Evolutionary conservation across 2,329 filamentous ascomycete genomes (phyloP), one percentile per base, ranked within the genome.

Genomic region (Talaromyces amestolkiae): DNA sequence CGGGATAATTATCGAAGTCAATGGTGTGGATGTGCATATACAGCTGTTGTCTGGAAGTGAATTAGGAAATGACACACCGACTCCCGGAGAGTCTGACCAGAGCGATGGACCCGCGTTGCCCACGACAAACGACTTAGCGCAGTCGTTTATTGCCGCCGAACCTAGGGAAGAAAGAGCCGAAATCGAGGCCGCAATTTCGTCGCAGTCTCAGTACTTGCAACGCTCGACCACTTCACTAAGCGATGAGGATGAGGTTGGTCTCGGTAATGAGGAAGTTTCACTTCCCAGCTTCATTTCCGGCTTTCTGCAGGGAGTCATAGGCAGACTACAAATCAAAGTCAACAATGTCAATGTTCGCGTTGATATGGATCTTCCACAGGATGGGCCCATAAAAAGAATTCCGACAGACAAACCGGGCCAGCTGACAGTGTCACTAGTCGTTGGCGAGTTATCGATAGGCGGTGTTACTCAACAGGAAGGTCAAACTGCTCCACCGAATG

Each of bases 1-100:
- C 70, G 89, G 92, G 33, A 96, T 98, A 74, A 83, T 86, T 35
- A 87, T 94, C 71, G 91, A 97, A 73, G 85, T 94, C 24, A 88
- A 94, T 70, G 93, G 92, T 22, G 87, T 97, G 67, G 86, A 93
- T 69, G 84, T 96, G 37, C 85, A 88, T 66, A 73, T 91, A 27
- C 84, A 83, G 70, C 81, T 92, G 39, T 81, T 71, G 72, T 79
- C 67, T 76, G 79, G 77, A 72, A 70, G 76, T 70, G 63, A 41
- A 15, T 31, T 39, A 3, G 58, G 45, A 37, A 45, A 35, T 5
- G 47, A 22, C 15, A 22, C 31, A 33, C 66, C 71, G 6, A 69
- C 68, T 31, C 35, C 33, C 17, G 27, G 33, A 17, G 31, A 61
- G 15, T 8, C 43, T n/a, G 19, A 13, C 24, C 11, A 19, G 8